Evolutionary conservation across 1,139 yeast species (phyloP), one percentile per base, ranked within the genome.

Genomic region (Yamadazyma conglobata): DNA sequence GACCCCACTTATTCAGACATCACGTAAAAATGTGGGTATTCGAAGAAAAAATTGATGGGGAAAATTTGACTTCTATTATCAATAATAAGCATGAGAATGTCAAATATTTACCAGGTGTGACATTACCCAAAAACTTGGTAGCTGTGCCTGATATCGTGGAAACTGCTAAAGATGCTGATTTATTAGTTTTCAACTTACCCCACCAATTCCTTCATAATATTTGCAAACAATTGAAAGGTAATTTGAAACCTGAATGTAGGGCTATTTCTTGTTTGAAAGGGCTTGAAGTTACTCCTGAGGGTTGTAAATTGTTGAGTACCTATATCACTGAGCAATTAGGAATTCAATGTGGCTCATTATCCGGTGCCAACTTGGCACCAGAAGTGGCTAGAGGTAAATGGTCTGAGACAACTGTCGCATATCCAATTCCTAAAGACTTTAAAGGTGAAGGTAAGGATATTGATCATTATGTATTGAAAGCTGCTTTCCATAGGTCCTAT

Each of bases 251-350:
- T 24, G 60, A 64, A 28, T 81, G 77, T 14, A 73, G 95, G 54
- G 97, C 96, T 40, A 79, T 89, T 45, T 87, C 96, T 5, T 89
- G 97, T 63, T 70, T 89, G 46, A 89, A 89, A 68, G 97, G 97
- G 39, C 77, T 89, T 52, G 87, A 87, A 54, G 94, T 89, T 30
- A 73, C 75, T 34, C 74, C 82, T 37, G 73, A 79, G 42, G 94
- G 94, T 34, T 87, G 93, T 52, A 79, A 80, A 52, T 70, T 89
- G 49, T 71, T 88, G 44, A 78, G 93, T 20, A 79, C 78, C 43
- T 77, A 77, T 49, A 82, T 89, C 49, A 73, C 83, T 35, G 80
- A 83, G 44, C 73, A 77, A 42, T 73, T 89, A 50, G 88, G 89
- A 27, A 75, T 89, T 46, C 77, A 82, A 60, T 89, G 96, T 64